A percentile compares a stretch with the other conserved stretches of the same genome.
These are phyloP conservation scores for Psilocybe mexicana DNA, from an alignment of 1,284 basidiomycete genomes.

Conservation along the genomic window DNA sequence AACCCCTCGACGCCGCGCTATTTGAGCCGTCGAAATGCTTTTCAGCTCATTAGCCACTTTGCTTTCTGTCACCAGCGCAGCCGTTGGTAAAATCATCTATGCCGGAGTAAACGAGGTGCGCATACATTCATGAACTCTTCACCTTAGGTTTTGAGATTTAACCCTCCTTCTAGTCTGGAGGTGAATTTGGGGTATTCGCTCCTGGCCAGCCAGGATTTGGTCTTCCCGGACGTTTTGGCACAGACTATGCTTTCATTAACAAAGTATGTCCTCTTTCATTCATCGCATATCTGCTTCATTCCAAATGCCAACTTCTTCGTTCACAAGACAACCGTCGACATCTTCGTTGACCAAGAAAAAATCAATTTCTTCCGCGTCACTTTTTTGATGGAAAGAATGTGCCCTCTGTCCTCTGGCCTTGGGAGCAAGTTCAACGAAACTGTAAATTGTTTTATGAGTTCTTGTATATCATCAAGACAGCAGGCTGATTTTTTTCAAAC, in stretches of 20 bases:
- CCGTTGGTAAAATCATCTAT: conserved; percentile 32
- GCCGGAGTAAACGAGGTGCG: conserved; percentile 38
- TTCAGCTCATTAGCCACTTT: conserved; percentile 12
- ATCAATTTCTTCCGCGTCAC: conserved; percentile 51
- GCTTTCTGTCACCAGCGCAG: conserved; percentile 12
- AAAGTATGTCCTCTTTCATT: conserved; percentile 30
- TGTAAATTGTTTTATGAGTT: conserved; percentile 22
- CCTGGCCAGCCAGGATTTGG: conserved; percentile 33
- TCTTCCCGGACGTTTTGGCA: conserved; percentile 44
- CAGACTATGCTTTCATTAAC: conserved; percentile 49
- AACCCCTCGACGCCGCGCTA: neutral
- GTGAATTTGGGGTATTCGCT: conserved; percentile 41
- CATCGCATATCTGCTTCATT: too few relatives aligned
- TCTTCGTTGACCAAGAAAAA: conserved; percentile 47
- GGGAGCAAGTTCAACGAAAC: conserved; percentile 47
- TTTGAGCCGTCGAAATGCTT: conserved; percentile 7
- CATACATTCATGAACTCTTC: neutral
- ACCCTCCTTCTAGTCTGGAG: conserved; percentile 33
- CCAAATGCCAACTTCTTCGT: neutral
- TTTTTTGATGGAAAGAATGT: conserved; percentile 51
- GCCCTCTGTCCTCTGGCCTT: conserved; percentile 41
- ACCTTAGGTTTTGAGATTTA: neutral
- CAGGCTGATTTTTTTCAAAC: too few relatives aligned
- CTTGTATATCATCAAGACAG: neutral
- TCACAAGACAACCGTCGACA: conserved; percentile 42